These are phyloP conservation scores for Lipomyces yamadae DNA, from an alignment of 805 yeast genomes.

Conservation along the genomic window DNA sequence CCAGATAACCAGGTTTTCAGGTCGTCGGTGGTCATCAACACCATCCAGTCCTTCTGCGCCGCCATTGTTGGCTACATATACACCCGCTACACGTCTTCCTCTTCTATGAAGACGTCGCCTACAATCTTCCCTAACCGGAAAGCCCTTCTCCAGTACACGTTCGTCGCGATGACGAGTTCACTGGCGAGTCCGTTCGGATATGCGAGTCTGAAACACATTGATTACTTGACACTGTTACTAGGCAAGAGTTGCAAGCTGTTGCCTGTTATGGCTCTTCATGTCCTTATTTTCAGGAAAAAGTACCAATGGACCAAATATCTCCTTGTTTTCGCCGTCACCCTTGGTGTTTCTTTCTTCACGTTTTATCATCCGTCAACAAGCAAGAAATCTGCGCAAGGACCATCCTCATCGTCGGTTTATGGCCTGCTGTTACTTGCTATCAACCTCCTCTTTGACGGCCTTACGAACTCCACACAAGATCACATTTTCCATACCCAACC, in stretches of 20 bases:
- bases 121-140: conserved; percentile 41
- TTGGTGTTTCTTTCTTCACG: conserved; percentile 83
- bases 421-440: conserved; percentile 66
- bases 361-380: conserved; percentile 49
- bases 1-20: conserved; percentile 59
- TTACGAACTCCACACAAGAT: conserved; percentile 94
- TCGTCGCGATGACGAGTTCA: conserved; percentile 75
- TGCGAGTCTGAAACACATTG: conserved; percentile 77
- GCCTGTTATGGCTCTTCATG: conserved; percentile 90
- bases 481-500: conserved; percentile 63
- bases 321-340: conserved; percentile 78
- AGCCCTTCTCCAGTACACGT: conserved; percentile 48
- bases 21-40: conserved; percentile 78
- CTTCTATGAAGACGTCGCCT: neutral
- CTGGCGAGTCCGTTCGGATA: conserved; percentile 84
- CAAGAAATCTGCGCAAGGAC: conserved; percentile 45
- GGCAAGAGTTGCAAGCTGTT: conserved; percentile 93
- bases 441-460: conserved; percentile 83
- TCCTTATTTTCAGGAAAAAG: conserved; percentile 65
- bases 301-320: conserved; percentile 78
- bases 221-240: conserved; percentile 78
- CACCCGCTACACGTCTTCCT: conserved; percentile 41
- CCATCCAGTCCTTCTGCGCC: conserved; percentile 76
- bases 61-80: conserved; percentile 68
- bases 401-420: conserved; percentile 47